Base-by-base conservation (phyloP, 441 rosid genomes). In the Eruca vesicaria region DNA sequence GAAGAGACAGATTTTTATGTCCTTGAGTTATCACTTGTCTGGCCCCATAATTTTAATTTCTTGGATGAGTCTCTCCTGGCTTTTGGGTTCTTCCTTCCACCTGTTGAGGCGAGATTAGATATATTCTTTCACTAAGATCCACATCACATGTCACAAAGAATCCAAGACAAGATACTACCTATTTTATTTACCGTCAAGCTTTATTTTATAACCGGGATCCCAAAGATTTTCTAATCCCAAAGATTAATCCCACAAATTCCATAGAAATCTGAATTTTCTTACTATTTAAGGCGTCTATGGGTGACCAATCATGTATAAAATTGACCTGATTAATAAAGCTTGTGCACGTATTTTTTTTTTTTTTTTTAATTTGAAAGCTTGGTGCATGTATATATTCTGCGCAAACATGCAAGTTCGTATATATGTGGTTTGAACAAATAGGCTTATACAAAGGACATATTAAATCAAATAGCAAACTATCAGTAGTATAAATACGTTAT, bases 41-140 rank as follows among this genome's bases (percentile, higher is more conserved):
- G 10, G 38, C 2, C 65, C 73, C 73, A 69, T 57, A 19, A 57
- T 3, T 38, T 53, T 53, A 12, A 68, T 32, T 67, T 55, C 14
- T 14, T 43, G 31, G 66, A 69, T 41, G 23, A 58, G 43, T 26
- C 56, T 32, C 66, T 69, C 43, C 41, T 41, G 28, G 66, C 66
- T 58, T 69, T 57, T 57, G 68, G 60, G 41, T 50, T 48, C 68
- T 71, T 69, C 2, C 61, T 69, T 71, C 9, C 66, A 28, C 57
- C 11, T 38, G 29, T 38, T 23, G 41, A 57, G 28, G 8, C 31
- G 56, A 6, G 18, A 69, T 38, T 68, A 32, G 32, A 66, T 67
- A 57, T 69, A 32, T 20, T 50, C 3, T 45, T 36, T 77, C 23
- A 38, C 63, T 66, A 71, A 70, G 33, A 50, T 77, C 20, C 66